Evolutionary conservation across 163 green algal genomes (phyloP), one percentile per base, ranked within the genome.

Genomic region (Volvox carteri): DNA sequence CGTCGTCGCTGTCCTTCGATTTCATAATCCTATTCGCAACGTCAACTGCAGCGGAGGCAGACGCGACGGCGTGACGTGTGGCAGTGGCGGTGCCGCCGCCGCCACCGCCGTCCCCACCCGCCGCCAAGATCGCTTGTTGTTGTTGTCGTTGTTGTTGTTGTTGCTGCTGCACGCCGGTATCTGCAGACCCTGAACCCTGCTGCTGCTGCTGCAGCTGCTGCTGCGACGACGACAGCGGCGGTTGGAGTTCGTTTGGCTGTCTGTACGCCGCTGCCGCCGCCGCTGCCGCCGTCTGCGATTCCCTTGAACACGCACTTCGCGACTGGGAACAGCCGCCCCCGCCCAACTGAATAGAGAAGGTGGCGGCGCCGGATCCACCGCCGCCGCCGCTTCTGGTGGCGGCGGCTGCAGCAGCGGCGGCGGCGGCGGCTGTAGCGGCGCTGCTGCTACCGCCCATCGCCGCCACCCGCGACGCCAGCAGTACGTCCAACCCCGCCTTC

Each of bases 1-100:
- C 58, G 7, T 65, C 33, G 46, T 78, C 80, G 62, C 80, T 87
- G 80, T 87, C 80, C 62, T 68, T 68, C 14, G 62, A 78, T 30
- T 19, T 30, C 80, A 68, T 50, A n/a, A 87, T 60, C 4, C 80
- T 41, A 46, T 48, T 48, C 18, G 65, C 68, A 44, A 87, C 68
- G 65, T 87, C 80, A n/a, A n/a, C 79, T 7, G 46, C 80, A 19
- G 78, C 46, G 16, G 74, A n/a, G n/a, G 54, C 62, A 21, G 25
- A 78, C 42, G 30, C 50, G 6, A 41, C 21, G 2, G 80, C 80
- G 30, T 79, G 65, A 2, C 80, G 80, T 44, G 35, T 52, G 30
- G 60, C 79, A 33, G 21, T 42, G 39, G 58, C 58, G 76, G 73
- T 44, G 28, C 44, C 44, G 9, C 11, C 72, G 42, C 39, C 39